A percentile compares a stretch with the other conserved stretches of the same genome.
Conservation (phyloP, 2,329 filamentous ascomycete species). For the Arachnopeziza araneosa region DNA sequence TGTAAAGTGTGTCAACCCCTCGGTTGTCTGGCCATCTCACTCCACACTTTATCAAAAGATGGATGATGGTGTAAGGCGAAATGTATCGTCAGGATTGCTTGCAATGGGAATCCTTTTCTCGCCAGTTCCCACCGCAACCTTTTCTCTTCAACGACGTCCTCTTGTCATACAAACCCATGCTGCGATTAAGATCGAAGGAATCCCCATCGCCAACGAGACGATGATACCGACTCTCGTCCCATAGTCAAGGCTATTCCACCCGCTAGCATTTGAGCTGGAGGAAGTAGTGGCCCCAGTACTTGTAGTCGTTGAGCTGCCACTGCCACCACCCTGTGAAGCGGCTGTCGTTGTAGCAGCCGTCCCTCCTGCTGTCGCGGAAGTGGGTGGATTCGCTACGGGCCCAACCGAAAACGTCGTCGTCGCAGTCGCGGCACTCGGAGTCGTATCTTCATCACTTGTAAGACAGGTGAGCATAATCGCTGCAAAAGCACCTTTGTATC, state of each 20-base stretch:
- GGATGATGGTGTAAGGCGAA: no score
- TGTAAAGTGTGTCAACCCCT: no score
- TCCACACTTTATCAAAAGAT: no score
- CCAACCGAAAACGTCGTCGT: neutral
- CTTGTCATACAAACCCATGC: no score
- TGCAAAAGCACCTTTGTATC: neutral
- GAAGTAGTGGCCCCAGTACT: neutral
- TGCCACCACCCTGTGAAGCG: neutral
- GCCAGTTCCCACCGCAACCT: no score
- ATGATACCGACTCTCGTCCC: neutral
- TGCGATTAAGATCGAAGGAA: neutral
- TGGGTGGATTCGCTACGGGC: neutral
- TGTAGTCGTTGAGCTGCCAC: neutral
- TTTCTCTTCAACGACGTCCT: no score
- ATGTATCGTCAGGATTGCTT: no score
- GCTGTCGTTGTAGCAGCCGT: neutral
- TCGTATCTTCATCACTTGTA: neutral
- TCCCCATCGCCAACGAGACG: neutral
- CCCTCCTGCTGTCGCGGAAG: neutral
- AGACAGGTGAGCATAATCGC: neutral
- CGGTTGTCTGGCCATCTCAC: no score
- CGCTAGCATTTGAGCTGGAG: neutral
- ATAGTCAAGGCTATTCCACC: neutral
- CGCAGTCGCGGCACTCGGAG: neutral
- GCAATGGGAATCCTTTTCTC: no score